A percentile compares a stretch with the other conserved stretches of the same genome.
These are phyloP conservation scores for Globisporangium alternatum DNA, from an alignment of 352 stramenopile species.

Conservation along the genomic window DNA sequence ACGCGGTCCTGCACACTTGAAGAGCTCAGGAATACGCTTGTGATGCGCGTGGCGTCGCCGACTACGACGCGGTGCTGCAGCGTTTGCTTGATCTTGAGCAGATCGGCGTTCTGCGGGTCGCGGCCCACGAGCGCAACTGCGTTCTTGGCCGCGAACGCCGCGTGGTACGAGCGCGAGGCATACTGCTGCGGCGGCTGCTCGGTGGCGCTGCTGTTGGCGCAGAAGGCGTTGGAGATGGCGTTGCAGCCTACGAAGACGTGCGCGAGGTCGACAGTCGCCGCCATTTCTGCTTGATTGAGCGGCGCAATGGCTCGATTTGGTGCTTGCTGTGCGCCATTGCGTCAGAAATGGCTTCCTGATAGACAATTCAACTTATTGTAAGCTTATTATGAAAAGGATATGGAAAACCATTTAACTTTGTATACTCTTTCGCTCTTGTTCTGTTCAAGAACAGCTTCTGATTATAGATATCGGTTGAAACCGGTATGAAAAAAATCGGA, in stretches of 20 bases:
- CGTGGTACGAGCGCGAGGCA: neutral
- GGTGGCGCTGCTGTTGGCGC: conserved; percentile 14
- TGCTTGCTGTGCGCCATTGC: conserved; percentile 8
- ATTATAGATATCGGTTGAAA: no score
- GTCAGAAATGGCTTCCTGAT: neutral
- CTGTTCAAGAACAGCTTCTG: no score
- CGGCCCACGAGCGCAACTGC: conserved; percentile 38
- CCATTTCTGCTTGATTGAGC: neutral
- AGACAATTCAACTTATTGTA: no score
- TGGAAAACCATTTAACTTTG: no score
- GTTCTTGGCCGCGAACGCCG: conserved; percentile 49
- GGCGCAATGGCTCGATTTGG: neutral
- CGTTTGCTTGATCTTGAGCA: conserved; percentile 31
- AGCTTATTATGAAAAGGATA: no score
- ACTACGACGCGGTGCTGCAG: conserved; percentile 43
- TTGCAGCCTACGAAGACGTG: conserved; percentile 59
- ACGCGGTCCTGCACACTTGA: conserved; percentile 18
- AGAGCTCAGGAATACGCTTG: conserved; percentile 36
- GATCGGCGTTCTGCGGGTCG: conserved; percentile 7
- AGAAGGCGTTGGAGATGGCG: conserved; percentile 50
- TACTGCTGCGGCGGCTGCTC: neutral
- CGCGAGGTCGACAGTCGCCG: conserved; percentile 25
- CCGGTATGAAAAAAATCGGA: no score
- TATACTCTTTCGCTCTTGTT: no score
- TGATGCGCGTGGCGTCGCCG: conserved; percentile 34